A percentile compares a stretch with the other conserved stretches of the same genome.
Evolutionary conservation across 306 rosid genomes (phyloP).

Genomic region (Pyrus betulifolia): DNA sequence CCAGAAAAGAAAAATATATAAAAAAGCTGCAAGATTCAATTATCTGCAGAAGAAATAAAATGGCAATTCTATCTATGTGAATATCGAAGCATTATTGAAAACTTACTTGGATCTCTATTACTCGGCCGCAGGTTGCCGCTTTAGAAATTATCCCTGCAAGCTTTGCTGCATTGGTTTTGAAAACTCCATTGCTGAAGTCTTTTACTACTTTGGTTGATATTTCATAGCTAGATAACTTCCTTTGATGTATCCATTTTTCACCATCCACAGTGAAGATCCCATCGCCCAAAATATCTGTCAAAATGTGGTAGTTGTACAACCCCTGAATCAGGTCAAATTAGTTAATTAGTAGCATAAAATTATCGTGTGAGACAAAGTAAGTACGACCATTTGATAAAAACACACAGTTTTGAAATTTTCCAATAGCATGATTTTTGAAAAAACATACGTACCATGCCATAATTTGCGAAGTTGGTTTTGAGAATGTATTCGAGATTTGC

Average conservation of each 20-base stretch:
- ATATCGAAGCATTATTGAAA: background rate
- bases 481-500: slow-evolving; percentile 18
- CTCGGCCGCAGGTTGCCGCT: background rate
- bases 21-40: no score
- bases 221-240: background rate
- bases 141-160: background rate
- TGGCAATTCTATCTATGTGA: no score
- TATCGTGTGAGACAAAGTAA: no score
- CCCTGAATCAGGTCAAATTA: background rate
- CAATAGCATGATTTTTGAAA: no score
- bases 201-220: slow-evolving; percentile 5
- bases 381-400: no score
- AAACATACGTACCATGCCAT: background rate
- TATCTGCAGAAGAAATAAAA: no score
- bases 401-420: no score
- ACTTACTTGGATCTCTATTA: slow-evolving; percentile 15
- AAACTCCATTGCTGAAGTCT: slow-evolving; percentile 6
- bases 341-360: no score
- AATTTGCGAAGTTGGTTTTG: slow-evolving; percentile 9
- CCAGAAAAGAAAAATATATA: no score
- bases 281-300: background rate
- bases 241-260: slow-evolving; percentile 10
- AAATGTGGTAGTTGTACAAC: background rate
- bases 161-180: slow-evolving; percentile 7
- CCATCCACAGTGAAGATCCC: slow-evolving; percentile 12